A percentile compares a stretch with the other conserved stretches of the same genome.
Conservation (phyloP, 163 green algal genomes). For the Scenedesmus sp. region DNA sequence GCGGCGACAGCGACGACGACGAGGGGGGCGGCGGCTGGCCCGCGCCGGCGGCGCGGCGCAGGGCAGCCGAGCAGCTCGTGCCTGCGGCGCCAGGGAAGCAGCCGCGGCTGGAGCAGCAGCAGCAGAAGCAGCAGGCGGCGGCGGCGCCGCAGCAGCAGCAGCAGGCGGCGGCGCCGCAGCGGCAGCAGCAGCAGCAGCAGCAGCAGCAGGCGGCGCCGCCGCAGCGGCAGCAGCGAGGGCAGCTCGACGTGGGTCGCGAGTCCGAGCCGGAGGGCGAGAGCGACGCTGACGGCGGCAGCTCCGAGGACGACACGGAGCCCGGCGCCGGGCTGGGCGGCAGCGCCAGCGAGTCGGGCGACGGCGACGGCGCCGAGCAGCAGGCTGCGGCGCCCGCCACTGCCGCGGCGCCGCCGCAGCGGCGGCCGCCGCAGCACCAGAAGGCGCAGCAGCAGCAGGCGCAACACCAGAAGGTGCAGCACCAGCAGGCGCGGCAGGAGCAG, state of each 20-base stretch:
- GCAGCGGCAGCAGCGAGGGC: background rate
- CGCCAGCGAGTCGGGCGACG: background rate
- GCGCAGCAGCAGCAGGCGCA: background rate
- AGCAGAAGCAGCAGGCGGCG: too few species aligned
- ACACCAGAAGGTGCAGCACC: background rate
- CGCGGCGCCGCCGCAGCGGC: background rate
- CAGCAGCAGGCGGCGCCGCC: background rate
- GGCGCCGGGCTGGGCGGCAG: background rate
- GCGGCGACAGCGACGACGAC: conserved; percentile 27
- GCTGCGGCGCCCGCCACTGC: background rate
- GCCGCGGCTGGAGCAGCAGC: too few species aligned
- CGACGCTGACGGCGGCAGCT: too few species aligned
- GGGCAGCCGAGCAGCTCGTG: too few species aligned
- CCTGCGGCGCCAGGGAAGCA: too few species aligned
- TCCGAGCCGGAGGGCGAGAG: too few species aligned
- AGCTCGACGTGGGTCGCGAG: background rate
- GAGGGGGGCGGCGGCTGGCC: too few species aligned
- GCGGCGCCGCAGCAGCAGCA: too few species aligned
- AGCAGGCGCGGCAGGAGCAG: conserved; percentile 7
- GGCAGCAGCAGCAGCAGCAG: conserved; percentile 28
- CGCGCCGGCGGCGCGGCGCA: too few species aligned
- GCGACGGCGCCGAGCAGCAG: too few species aligned
- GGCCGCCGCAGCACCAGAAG: background rate
- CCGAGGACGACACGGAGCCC: too few species aligned
- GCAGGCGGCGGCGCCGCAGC: too few species aligned